Evolutionary conservation across 2,329 filamentous ascomycete species (phyloP).

Genomic region (Lasiodiplodia citricola): DNA sequence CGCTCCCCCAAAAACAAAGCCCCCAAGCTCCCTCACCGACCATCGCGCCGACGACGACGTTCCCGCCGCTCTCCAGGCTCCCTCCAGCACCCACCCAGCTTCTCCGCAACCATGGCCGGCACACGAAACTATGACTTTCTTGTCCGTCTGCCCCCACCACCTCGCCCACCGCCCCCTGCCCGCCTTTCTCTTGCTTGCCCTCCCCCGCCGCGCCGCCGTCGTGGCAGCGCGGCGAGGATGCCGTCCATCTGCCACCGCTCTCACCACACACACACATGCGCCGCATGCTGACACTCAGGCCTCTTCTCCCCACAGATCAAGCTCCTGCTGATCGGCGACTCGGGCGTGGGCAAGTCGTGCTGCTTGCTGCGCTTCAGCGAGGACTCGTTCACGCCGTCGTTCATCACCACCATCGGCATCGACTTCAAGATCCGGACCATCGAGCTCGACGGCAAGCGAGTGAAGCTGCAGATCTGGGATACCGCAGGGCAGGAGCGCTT

Average conservation of each 20-base stretch:
- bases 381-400: constrained; percentile 95
- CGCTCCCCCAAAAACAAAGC: constrained; percentile 5
- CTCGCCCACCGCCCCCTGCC: constrained; percentile 28
- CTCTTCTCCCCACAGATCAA: constrained; percentile 72
- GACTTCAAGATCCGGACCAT: constrained; percentile 99
- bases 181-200: constrained; percentile 1
- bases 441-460: constrained; percentile 96
- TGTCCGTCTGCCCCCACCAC: constrained; percentile 61
- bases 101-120: constrained; percentile 73
- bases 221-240: constrained; percentile 19
- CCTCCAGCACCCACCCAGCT: constrained; percentile 25
- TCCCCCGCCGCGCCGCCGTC: constrained; percentile 24
- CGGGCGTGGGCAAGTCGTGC: constrained; percentile 95
- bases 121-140: constrained; percentile 99
- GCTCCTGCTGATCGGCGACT: constrained; percentile 94
- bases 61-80: constrained; percentile 30
- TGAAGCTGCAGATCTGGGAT: constrained; percentile 99
- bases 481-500: constrained; percentile 98
- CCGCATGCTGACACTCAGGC: constrained; percentile 15
- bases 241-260: constrained; percentile 21
- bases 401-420: constrained; percentile 99
- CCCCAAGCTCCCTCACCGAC: constrained; percentile 22
- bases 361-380: constrained; percentile 96
- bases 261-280: not conserved
- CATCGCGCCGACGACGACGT: constrained; percentile 30